Evolutionary conservation across 495 filamentous ascomycete genomes (phyloP).

Genomic region (Xylaria venustula): DNA sequence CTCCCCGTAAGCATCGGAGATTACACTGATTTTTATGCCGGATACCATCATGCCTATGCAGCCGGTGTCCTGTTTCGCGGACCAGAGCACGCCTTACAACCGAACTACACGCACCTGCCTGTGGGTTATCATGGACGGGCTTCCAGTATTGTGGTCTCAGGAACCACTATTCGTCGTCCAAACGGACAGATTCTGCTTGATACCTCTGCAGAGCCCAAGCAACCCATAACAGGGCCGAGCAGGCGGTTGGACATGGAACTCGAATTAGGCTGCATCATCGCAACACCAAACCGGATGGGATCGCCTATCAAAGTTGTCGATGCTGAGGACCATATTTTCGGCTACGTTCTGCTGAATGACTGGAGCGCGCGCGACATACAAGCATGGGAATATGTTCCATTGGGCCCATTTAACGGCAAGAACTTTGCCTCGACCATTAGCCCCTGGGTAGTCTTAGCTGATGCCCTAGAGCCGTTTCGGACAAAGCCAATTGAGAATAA

Average conservation of each 20-base stretch:
- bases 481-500: slow-evolving; percentile 60
- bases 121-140: slow-evolving; percentile 87
- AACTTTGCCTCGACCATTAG: slow-evolving; percentile 90
- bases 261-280: slow-evolving; percentile 82
- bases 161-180: slow-evolving; percentile 72
- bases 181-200: slow-evolving; percentile 77
- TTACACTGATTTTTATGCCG: slow-evolving; percentile 98
- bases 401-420: slow-evolving; percentile 88
- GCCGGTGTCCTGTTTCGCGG: slow-evolving; percentile 84
- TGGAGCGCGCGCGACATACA: slow-evolving; percentile 94
- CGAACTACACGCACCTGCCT: slow-evolving; percentile 88
- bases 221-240: slow-evolving; percentile 62
- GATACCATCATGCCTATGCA: slow-evolving; percentile 81
- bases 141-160: slow-evolving; percentile 74
- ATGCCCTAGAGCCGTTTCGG: slow-evolving; percentile 73
- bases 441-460: slow-evolving; percentile 83
- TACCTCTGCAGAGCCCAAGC: slow-evolving; percentile 54
- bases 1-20: slow-evolving; percentile 88
- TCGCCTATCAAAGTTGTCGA: slow-evolving; percentile 55
- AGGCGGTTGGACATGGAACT: slow-evolving; percentile 81
- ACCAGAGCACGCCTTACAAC: slow-evolving; percentile 73
- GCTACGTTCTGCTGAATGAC: slow-evolving; percentile 88
- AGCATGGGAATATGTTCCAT: slow-evolving; percentile 82
- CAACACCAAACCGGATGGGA: slow-evolving; percentile 64
- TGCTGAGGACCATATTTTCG: slow-evolving; percentile 79